These are phyloP conservation scores for Alternaria tenuissima DNA, from an alignment of 2,329 filamentous ascomycete species.

Conservation along the genomic window DNA sequence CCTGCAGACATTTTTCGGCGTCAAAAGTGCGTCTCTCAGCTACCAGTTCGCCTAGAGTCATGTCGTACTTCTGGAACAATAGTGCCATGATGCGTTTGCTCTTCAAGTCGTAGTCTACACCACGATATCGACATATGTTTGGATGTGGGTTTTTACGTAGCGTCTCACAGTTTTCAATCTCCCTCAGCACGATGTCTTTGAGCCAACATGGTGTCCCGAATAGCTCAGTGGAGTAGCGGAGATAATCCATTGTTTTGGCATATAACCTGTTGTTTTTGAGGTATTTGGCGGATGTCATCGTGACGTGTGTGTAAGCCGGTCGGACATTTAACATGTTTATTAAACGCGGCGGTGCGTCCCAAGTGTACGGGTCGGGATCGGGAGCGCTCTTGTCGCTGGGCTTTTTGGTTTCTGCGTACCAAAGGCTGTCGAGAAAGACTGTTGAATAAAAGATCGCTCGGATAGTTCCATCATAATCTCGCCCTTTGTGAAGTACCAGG, in stretches of 20 bases:
- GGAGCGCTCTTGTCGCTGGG: background rate
- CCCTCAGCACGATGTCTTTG: background rate
- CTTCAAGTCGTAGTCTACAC: background rate
- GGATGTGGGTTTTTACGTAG: conserved; percentile 1
- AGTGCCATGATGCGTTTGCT: background rate
- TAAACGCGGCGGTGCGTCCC: background rate
- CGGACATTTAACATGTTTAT: background rate
- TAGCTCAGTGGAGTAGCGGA: background rate
- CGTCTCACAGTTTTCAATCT: background rate
- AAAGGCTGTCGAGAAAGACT: background rate
- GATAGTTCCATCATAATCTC: background rate
- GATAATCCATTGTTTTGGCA: background rate
- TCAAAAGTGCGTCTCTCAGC: background rate
- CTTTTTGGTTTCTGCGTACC: background rate
- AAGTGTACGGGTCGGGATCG: background rate
- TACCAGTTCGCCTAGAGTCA: background rate
- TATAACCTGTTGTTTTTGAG: background rate
- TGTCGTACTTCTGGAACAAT: background rate
- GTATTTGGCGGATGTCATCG: conserved; percentile 1
- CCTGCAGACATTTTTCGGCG: background rate
- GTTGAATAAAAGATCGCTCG: background rate
- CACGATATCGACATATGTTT: background rate
- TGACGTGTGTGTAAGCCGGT: background rate
- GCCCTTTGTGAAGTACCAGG: background rate
- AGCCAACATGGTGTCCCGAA: background rate